A percentile compares a stretch with the other conserved stretches of the same genome.
These are phyloP conservation scores for Penicillium sp. DNA, from an alignment of 2,329 filamentous ascomycete species.

Conservation along the genomic window DNA sequence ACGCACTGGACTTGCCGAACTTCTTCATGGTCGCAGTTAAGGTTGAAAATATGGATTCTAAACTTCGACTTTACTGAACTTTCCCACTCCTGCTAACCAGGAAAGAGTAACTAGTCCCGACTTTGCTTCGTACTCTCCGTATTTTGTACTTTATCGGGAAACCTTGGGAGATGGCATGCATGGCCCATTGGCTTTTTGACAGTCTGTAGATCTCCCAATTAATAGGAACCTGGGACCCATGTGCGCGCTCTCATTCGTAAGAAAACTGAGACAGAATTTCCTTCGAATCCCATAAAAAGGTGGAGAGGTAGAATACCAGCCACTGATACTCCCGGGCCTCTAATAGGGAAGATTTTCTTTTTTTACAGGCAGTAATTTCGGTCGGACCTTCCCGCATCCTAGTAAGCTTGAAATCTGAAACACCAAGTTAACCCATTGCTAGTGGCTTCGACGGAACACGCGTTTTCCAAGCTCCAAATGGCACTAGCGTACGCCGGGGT, in stretches of 20 bases:
- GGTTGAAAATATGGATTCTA: neutral
- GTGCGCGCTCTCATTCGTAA: neutral
- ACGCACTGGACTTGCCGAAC: neutral
- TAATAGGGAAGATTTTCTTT: neutral
- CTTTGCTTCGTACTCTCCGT: neutral
- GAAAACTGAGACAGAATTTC: neutral
- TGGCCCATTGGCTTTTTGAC: neutral
- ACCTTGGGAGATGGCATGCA: neutral
- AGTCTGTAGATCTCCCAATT: neutral
- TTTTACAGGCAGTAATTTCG: neutral
- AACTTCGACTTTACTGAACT: constrained; percentile 1
- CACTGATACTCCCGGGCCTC: neutral
- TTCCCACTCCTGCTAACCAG: neutral
- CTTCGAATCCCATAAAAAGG: neutral
- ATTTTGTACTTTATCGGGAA: neutral
- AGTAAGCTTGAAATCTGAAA: constrained; percentile 22
- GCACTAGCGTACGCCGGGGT: constrained; percentile 18
- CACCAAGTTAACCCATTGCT: constrained; percentile 11
- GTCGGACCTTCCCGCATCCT: constrained; percentile 5
- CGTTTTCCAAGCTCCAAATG: constrained; percentile 21
- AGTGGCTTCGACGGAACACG: constrained; percentile 21
- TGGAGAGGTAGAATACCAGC: neutral
- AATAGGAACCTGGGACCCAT: neutral
- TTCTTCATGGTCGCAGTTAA: neutral
- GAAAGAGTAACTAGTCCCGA: constrained; percentile 1